Base-by-base conservation (phyloP, 768 basidiomycete species). In the Rhizopogon roseolus region DNA sequence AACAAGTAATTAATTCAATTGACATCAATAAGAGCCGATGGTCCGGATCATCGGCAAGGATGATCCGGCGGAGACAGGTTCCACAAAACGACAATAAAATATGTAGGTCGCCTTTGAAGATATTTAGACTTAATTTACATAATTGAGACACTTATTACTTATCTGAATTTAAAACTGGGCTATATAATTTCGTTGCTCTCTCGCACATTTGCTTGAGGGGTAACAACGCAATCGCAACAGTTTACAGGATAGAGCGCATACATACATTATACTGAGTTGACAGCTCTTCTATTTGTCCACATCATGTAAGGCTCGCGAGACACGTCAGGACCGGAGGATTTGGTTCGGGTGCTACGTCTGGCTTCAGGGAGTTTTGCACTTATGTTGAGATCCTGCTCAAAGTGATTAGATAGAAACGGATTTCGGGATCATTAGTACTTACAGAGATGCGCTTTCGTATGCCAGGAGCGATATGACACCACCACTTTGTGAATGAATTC, bases 241-340 rank as follows among this genome's bases (percentile, higher is more conserved):
- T 49, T 51, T 51, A 46, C 50, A 28, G 13, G 17, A 32, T n/a
- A 10, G 16, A 11, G 13, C n/a, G 41, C 16, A 16, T 50, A 50
- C 25, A n/a, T 41, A 51, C 19, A 8, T 36, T 48, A 67, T 41
- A 68, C 62, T 27, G 70, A 60, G 59, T 74, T 79, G 13, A 73
- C 74, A 43, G 89, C 88, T 66, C 84, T 79, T 60, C 87, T 86
- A 65, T 93, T 93, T 55, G 83, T 82, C 91, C 92, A 93, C 70
- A 77, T 73, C 90, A 93, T 91, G 66, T 93, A 93, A 22, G 90
- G 85, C 64, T 92, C 89, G 62, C 89, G 81, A 32, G 77, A 73
- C 55, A 90, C 74, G 64, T 90, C 86, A 50, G 82, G 74, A 38
- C 78, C 81, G 32, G 75, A 70, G 28, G 75, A 72, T 63, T 86